Conservation (phyloP, 2,329 filamentous ascomycete genomes). For the Biscogniauxia mediterranea region DNA sequence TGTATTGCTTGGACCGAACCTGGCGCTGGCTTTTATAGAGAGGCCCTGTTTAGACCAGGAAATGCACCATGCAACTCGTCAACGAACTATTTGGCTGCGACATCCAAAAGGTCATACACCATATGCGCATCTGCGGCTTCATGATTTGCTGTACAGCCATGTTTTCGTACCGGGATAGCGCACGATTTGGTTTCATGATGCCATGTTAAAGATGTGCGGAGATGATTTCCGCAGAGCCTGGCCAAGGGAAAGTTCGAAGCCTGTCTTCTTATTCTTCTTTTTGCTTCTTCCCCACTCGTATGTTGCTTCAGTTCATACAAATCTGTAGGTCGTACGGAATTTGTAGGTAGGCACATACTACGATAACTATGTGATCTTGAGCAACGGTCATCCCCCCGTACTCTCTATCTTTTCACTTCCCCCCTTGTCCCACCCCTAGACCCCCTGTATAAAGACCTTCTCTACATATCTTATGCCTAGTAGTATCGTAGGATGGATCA, state of each 20-base stretch:
- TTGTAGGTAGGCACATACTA: not conserved
- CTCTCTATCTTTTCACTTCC: no score
- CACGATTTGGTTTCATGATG: not conserved
- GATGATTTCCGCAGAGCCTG: not conserved
- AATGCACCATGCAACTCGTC: not conserved
- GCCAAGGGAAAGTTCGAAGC: not conserved
- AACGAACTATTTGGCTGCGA: not conserved
- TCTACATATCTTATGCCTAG: not conserved
- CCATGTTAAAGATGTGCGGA: not conserved
- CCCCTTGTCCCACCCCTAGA: no score
- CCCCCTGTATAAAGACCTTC: not conserved
- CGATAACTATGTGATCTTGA: no score
- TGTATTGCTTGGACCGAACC: not conserved
- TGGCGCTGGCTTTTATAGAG: not conserved
- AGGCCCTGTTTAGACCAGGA: not conserved
- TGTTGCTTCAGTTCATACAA: not conserved
- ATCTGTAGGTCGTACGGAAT: not conserved
- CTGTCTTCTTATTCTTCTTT: not conserved
- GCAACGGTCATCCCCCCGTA: no score
- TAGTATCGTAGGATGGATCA: not conserved
- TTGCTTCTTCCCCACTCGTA: no score
- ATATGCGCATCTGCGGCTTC: not conserved
- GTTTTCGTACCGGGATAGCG: not conserved
- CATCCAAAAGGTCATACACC: not conserved
- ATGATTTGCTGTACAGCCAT: not conserved